Conservation (phyloP, 2,329 filamentous ascomycete species). For the Hortaea werneckii region DNA sequence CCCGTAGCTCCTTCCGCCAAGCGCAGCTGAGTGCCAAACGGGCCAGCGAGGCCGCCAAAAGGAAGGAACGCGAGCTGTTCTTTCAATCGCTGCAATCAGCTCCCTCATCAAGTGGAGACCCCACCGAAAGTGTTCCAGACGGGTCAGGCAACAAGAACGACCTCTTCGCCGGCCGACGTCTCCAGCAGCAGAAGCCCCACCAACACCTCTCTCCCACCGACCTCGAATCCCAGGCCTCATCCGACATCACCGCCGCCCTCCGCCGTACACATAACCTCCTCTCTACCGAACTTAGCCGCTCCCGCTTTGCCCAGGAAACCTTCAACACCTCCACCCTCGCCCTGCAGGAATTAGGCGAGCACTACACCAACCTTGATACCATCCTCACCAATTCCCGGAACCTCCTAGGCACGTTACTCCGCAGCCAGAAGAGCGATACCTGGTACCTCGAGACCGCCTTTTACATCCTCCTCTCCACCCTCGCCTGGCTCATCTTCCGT, state of each 20-base stretch:
- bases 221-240: constrained; percentile 62
- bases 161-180: constrained; percentile 27
- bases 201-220: constrained; percentile 59
- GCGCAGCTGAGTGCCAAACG: constrained; percentile 72
- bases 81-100: constrained; percentile 52
- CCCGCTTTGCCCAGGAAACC: constrained; percentile 82
- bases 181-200: constrained; percentile 15
- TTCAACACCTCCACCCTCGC: constrained; percentile 75
- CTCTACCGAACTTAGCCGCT: constrained; percentile 71
- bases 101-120: constrained; percentile 21
- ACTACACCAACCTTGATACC: constrained; percentile 68
- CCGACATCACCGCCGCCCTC: constrained; percentile 74
- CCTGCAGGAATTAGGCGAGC: constrained; percentile 68
- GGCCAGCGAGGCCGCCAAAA: constrained; percentile 61
- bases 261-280: constrained; percentile 80
- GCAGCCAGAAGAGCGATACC: constrained; percentile 89
- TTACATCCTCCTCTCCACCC: constrained; percentile 67
- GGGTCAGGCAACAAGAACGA: constrained; percentile 17
- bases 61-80: constrained; percentile 65
- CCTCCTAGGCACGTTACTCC: constrained; percentile 67
- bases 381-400: constrained; percentile 65
- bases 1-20: constrained; percentile 62
- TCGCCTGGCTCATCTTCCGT: constrained; percentile 77
- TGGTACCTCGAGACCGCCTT: constrained; percentile 94
- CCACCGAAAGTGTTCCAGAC: constrained; percentile 9